phyloP scores from a whole-genome alignment of 1,284 basidiomycete species.

The Schizophyllum commune region DNA sequence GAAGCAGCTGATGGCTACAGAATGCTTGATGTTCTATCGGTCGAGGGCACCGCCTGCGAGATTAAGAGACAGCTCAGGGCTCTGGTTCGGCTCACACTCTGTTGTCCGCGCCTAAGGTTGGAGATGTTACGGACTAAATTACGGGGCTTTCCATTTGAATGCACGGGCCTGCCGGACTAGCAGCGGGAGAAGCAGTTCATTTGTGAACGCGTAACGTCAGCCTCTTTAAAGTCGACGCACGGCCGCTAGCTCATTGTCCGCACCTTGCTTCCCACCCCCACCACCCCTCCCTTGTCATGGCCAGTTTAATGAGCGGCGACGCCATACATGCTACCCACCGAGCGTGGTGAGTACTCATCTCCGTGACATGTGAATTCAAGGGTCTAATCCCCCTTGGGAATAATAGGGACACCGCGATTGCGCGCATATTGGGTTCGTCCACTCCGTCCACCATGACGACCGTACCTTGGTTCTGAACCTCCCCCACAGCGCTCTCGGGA shows the following conservation, averaged over 20 bases:
- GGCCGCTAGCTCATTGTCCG: neutral
- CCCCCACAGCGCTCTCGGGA: conserved; percentile 46
- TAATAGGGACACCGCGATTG: conserved; percentile 57
- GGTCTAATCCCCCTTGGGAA: conserved; percentile 12
- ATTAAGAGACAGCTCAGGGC: neutral
- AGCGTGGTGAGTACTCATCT: neutral
- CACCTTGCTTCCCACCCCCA: neutral
- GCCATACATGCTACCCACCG: neutral
- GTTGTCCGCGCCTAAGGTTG: neutral
- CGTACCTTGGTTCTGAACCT: conserved; percentile 9
- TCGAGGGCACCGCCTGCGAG: neutral
- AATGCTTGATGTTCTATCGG: neutral
- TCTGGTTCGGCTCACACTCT: neutral
- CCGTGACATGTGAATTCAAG: conserved; percentile 2
- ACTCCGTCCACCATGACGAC: conserved; percentile 1
- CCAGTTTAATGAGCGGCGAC: neutral
- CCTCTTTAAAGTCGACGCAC: neutral
- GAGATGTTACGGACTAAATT: neutral
- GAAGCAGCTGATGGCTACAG: neutral
- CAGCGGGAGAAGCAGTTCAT: neutral
- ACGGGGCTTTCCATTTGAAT: neutral
- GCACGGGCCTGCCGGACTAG: neutral
- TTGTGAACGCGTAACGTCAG: neutral
- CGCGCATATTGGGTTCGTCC: conserved; percentile 46
- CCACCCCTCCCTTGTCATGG: neutral